Percentiles rank a stretch among this genome's conserved stretches.
phyloP scores from a whole-genome alignment of 768 basidiomycete genomes.

The Fibroporia radiculosa region DNA sequence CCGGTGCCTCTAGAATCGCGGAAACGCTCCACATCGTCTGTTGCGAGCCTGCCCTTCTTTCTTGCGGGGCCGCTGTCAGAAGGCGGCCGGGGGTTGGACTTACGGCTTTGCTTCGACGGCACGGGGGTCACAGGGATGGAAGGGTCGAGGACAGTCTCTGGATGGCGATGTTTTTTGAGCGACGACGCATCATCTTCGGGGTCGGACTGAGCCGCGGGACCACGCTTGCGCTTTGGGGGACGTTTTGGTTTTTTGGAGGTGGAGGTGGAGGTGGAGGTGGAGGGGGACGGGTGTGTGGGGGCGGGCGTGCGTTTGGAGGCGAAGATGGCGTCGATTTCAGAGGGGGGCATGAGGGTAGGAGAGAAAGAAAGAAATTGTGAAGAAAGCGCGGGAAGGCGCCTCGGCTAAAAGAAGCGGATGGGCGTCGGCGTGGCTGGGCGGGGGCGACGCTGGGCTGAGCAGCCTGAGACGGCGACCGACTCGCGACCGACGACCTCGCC shows the following conservation, averaged over 20 bases:
- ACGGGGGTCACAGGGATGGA: conserved; percentile 31
- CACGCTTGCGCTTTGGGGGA: conserved; percentile 17
- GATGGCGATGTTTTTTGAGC: conserved; percentile 23
- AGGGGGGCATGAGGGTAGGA: conserved; percentile 39
- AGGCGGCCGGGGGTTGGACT: conserved; percentile 16
- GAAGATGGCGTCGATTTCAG: conserved; percentile 86
- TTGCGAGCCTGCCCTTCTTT: conserved; percentile 21
- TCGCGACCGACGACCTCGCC: not conserved
- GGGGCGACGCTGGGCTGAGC: not conserved
- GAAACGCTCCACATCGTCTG: conserved; percentile 42
- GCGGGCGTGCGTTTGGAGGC: conserved; percentile 29
- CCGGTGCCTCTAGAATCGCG: conserved; percentile 68
- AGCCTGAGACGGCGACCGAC: not conserved
- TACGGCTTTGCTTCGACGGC: conserved; percentile 24
- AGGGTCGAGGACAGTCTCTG: conserved; percentile 64
- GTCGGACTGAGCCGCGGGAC: conserved; percentile 3
- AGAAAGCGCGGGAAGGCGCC: conserved; percentile 1
- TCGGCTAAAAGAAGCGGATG: not conserved
- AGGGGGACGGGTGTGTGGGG: conserved; percentile 22
- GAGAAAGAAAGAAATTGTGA: conserved; percentile 7
- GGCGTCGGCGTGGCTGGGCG: not conserved
- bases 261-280: conserved; percentile 13
- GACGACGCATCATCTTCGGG: conserved; percentile 7
- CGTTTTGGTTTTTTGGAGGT: conserved; percentile 41
- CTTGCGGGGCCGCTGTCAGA: conserved; percentile 5